Percentiles rank a stretch among this genome's conserved stretches.
phyloP scores from a whole-genome alignment of 495 filamentous ascomycete genomes.

The Aspergillus incahuasiensis region DNA sequence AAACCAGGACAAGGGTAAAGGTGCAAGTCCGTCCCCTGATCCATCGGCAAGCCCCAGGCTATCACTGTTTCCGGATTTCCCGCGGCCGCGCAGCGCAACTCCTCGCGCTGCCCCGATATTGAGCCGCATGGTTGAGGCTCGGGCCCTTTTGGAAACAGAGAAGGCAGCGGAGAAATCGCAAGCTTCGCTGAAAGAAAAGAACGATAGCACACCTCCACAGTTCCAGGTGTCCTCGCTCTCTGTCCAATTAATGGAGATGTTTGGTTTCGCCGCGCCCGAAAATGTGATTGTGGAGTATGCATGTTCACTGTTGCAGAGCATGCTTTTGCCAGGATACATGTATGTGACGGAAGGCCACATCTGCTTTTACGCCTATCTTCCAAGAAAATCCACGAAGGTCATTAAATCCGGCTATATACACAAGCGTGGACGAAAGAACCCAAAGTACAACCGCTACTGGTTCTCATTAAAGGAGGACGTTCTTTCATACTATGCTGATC shows the following conservation, averaged over 20 bases:
- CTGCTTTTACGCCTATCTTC: constrained; percentile 95
- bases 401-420: constrained; percentile 84
- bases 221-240: constrained; percentile 48
- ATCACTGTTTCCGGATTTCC: constrained; percentile 17
- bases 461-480: constrained; percentile 95
- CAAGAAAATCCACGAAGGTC: constrained; percentile 76
- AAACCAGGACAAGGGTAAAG: constrained; percentile 22
- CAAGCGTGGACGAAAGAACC: constrained; percentile 87
- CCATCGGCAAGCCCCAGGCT: constrained; percentile 18
- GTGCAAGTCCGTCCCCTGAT: constrained; percentile 11
- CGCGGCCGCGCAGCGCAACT: constrained; percentile 36
- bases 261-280: constrained; percentile 76
- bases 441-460: constrained; percentile 91
- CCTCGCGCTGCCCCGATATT: constrained; percentile 64
- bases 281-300: constrained; percentile 89
- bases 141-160: constrained; percentile 53
- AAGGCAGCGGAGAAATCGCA: constrained; percentile 21
- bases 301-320: constrained; percentile 89
- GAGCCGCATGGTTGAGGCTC: constrained; percentile 80
- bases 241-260: constrained; percentile 77
- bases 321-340: constrained; percentile 91
- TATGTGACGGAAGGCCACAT: constrained; percentile 93
- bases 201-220: constrained; percentile 21
- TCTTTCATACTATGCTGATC: constrained; percentile 83
- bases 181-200: constrained; percentile 16